Evolutionary conservation across 2,329 filamentous ascomycete species (phyloP).

Genomic region (Pseudogymnoascus sp.): DNA sequence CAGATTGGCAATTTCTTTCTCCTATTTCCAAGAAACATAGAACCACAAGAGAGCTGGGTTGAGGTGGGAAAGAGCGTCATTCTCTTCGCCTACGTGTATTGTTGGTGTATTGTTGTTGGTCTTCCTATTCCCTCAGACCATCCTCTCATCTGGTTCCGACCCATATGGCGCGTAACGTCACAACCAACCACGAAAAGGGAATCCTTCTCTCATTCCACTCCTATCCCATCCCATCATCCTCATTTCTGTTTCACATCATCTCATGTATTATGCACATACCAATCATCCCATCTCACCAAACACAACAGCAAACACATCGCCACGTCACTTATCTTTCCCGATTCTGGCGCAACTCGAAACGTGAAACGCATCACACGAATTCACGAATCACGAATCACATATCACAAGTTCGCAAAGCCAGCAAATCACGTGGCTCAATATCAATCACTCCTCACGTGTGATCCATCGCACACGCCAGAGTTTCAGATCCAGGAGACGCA

Average conservation of each 20-base stretch:
- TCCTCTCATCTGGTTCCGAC: conserved; percentile 3
- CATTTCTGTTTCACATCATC: background rate
- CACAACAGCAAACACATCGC: conserved; percentile 3
- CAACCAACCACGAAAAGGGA: background rate
- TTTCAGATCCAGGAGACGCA: background rate
- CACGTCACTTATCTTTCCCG: background rate
- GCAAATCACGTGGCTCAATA: background rate
- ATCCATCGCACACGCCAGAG: background rate
- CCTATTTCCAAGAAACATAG: background rate
- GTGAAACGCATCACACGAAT: conserved; percentile 4
- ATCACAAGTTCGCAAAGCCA: background rate
- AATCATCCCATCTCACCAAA: background rate
- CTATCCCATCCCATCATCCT: background rate
- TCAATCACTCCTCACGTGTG: background rate
- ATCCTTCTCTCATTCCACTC: background rate
- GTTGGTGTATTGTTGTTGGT: background rate
- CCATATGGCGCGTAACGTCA: conserved; percentile 7
- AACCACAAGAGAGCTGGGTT: background rate
- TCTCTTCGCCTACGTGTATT: background rate
- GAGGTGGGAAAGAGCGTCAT: background rate
- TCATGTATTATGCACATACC: background rate
- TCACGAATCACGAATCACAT: conserved; percentile 3
- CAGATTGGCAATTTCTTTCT: conserved; percentile 3
- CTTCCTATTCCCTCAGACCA: background rate
- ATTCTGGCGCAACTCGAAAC: conserved; percentile 1